Conservation (phyloP, 495 filamentous ascomycete species). For the Hyaloscypha variabilis region DNA sequence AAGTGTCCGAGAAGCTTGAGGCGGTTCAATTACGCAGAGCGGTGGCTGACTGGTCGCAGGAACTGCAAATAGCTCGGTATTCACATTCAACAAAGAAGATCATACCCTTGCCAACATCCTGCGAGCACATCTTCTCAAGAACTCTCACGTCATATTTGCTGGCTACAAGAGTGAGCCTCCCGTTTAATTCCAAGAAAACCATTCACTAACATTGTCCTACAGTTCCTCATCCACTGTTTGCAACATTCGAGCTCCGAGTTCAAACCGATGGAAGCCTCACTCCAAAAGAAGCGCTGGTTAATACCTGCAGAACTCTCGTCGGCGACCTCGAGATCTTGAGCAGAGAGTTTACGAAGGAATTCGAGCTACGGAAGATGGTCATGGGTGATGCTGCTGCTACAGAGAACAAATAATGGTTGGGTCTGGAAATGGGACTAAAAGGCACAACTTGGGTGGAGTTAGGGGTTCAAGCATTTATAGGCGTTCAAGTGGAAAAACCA, state of each 20-base stretch:
- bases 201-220: slow-evolving; percentile 15
- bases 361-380: slow-evolving; percentile 88
- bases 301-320: slow-evolving; percentile 77
- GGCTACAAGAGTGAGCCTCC: slow-evolving; percentile 74
- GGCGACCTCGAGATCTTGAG: slow-evolving; percentile 73
- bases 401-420: neutral
- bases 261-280: slow-evolving; percentile 89
- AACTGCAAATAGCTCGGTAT: slow-evolving; percentile 81
- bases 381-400: slow-evolving; percentile 41
- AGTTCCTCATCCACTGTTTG: slow-evolving; percentile 85
- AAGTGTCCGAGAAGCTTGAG: too few relatives aligned
- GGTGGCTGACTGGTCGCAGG: slow-evolving; percentile 51
- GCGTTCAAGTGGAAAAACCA: slow-evolving; percentile 11
- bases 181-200: neutral
- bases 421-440: neutral
- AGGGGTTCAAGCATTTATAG: slow-evolving; percentile 19
- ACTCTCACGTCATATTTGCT: slow-evolving; percentile 77
- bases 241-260: slow-evolving; percentile 83
- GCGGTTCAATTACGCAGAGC: neutral
- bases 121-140: slow-evolving; percentile 75
- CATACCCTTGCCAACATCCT: slow-evolving; percentile 94
- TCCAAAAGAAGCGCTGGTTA: slow-evolving; percentile 83
- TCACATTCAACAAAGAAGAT: slow-evolving; percentile 95
- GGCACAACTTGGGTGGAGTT: slow-evolving; percentile 4
- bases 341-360: slow-evolving; percentile 93